Evolutionary conservation across 257 asterid species (phyloP).

Genomic region (Salvia splendens): DNA sequence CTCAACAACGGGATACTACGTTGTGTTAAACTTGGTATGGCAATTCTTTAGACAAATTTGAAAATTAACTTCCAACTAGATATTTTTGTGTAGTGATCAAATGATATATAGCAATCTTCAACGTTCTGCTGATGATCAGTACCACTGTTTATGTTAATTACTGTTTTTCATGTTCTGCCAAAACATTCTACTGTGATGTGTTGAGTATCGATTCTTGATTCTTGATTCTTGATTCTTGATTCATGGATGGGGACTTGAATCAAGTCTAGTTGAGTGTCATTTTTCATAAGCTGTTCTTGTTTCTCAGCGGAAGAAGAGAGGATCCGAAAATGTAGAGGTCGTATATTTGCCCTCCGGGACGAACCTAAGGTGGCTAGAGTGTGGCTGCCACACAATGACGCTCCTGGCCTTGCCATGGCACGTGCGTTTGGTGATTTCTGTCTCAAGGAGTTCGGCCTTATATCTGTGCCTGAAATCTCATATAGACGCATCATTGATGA

Average conservation of each 20-base stretch:
- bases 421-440: slow-evolving; percentile 85
- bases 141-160: background rate
- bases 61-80: background rate
- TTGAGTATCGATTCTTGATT: background rate
- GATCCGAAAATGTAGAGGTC: slow-evolving; percentile 69
- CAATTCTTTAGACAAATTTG: background rate
- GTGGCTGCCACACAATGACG: slow-evolving; percentile 64
- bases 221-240: background rate
- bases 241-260: background rate
- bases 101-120: background rate
- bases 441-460: slow-evolving; percentile 73
- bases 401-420: slow-evolving; percentile 87
- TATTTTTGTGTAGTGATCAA: slow-evolving; percentile 2
- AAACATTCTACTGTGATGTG: background rate
- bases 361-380: slow-evolving; percentile 75
- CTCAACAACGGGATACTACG: background rate
- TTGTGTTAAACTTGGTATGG: background rate
- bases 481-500: slow-evolving; percentile 53
- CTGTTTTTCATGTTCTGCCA: background rate
- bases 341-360: slow-evolving; percentile 65
- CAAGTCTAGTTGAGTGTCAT: background rate
- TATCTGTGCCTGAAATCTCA: slow-evolving; percentile 68
- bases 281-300: slow-evolving; percentile 9
- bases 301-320: slow-evolving; percentile 63
- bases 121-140: background rate